Percentiles rank a stretch among this genome's conserved stretches.
These are phyloP conservation scores for Flaveria brownii DNA, from an alignment of 129 eudicot species.

Conservation along the genomic window DNA sequence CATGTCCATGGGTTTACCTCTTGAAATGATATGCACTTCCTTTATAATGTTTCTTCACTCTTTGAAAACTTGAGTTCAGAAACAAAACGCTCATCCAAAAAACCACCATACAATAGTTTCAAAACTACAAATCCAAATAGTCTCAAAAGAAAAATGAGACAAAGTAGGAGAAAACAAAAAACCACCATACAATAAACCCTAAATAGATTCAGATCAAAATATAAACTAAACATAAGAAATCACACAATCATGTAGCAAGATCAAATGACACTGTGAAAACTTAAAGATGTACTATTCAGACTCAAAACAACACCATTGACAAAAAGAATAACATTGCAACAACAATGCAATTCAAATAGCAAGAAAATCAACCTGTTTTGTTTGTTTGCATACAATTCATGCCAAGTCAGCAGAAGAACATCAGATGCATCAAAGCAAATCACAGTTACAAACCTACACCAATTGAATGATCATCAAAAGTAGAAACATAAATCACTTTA, in stretches of 20 bases:
- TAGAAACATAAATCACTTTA: not conserved
- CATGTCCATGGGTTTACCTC: not conserved
- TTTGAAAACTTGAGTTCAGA: conserved; percentile 91
- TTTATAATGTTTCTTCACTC: conserved; percentile 94
- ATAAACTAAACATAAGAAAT: not conserved
- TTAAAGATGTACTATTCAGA: not conserved
- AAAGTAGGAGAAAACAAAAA: not conserved
- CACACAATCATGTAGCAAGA: too few species aligned
- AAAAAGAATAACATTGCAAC: conserved; percentile 13
- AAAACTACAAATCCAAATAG: conserved; percentile 45
- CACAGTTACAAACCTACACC: not conserved
- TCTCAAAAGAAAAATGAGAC: not conserved
- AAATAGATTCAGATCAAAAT: not conserved
- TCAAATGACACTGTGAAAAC: too few species aligned
- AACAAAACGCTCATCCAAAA: conserved; percentile 89
- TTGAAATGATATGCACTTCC: conserved; percentile 60
- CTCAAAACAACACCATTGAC: conserved; percentile 3
- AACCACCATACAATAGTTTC: too few species aligned
- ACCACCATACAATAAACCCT: not conserved
- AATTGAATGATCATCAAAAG: not conserved
- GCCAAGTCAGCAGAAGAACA: conserved; percentile 8
- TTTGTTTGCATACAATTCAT: conserved; percentile 22
- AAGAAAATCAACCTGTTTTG: conserved; percentile 16
- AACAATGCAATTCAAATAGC: conserved; percentile 1
- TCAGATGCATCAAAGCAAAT: not conserved